Conservation (phyloP, 1,139 yeast genomes). For the Lodderomyces elongisporus region DNA sequence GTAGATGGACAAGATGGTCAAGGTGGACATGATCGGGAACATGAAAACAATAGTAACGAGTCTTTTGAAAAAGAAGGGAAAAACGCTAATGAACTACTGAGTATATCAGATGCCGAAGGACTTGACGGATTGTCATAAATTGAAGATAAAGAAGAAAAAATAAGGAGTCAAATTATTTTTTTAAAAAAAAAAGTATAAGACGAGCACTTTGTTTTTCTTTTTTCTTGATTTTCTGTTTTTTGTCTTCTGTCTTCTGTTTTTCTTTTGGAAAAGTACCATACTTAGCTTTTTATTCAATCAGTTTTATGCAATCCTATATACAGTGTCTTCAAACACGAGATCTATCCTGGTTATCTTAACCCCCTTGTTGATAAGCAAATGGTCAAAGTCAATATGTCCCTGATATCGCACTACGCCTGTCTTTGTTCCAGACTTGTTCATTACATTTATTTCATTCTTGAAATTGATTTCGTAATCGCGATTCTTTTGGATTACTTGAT, state of each 20-base stretch:
- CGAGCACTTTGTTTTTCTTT: no score
- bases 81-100: constrained; percentile 4
- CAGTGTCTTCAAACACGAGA: constrained; percentile 9
- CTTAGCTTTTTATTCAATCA: background rate
- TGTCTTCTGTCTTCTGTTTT: no score
- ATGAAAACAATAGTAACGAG: background rate
- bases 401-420: constrained; percentile 20
- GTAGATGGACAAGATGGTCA: constrained; percentile 1
- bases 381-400: constrained; percentile 33
- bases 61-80: background rate
- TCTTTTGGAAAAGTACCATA: background rate
- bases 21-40: background rate
- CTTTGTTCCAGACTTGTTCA: constrained; percentile 15
- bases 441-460: constrained; percentile 20
- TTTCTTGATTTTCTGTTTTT: no score
- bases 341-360: constrained; percentile 20
- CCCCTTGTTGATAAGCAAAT: constrained; percentile 28
- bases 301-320: constrained; percentile 8
- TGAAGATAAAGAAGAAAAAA: no score
- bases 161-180: no score
- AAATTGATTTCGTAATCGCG: constrained; percentile 23
- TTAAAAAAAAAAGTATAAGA: no score
- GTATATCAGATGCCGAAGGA: constrained; percentile 3
- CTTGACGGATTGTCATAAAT: no score
- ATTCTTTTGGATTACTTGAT: constrained; percentile 13